Conservation (phyloP, 2,329 filamentous ascomycete genomes). For the Phyllosticta paracitricarpa region DNA sequence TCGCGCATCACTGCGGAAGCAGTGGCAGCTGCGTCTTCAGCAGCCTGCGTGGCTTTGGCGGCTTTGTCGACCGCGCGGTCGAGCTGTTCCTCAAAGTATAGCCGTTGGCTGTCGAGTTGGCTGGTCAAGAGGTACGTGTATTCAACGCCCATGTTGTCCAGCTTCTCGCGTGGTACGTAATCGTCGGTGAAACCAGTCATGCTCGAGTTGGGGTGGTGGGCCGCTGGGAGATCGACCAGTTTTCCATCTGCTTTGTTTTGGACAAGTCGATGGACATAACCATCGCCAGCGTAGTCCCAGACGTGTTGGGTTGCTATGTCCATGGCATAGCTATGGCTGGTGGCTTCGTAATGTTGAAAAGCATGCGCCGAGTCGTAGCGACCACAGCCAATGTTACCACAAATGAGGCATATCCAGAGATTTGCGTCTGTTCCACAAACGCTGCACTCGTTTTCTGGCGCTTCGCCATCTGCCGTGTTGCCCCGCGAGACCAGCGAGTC, state of each 20-base stretch:
- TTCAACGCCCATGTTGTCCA: constrained; percentile 76
- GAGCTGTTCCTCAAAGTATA: constrained; percentile 90
- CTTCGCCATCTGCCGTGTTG: constrained; percentile 35
- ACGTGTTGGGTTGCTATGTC: constrained; percentile 90
- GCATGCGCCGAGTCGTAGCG: constrained; percentile 90
- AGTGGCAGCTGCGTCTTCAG: constrained; percentile 44
- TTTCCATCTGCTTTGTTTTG: constrained; percentile 90
- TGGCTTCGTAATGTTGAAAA: constrained; percentile 86
- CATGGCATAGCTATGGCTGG: constrained; percentile 81
- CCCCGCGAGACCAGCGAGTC: constrained; percentile 29
- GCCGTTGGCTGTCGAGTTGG: constrained; percentile 83
- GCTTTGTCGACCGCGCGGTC: constrained; percentile 86
- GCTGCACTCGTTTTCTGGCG: constrained; percentile 60
- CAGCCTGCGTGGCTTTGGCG: constrained; percentile 59
- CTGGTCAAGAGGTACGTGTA: constrained; percentile 90
- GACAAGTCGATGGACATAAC: constrained; percentile 91
- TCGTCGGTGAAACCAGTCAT: constrained; percentile 45
- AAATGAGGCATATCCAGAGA: constrained; percentile 92
- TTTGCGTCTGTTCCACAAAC: constrained; percentile 73
- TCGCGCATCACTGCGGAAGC: constrained; percentile 42
- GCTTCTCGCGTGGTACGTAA: constrained; percentile 60
- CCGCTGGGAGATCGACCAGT: constrained; percentile 73
- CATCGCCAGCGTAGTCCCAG: constrained; percentile 94
- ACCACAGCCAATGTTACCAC: constrained; percentile 84
- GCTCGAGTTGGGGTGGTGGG: constrained; percentile 17